phyloP scores from a whole-genome alignment of 148 eudicot species.

The Drosera capensis region DNA sequence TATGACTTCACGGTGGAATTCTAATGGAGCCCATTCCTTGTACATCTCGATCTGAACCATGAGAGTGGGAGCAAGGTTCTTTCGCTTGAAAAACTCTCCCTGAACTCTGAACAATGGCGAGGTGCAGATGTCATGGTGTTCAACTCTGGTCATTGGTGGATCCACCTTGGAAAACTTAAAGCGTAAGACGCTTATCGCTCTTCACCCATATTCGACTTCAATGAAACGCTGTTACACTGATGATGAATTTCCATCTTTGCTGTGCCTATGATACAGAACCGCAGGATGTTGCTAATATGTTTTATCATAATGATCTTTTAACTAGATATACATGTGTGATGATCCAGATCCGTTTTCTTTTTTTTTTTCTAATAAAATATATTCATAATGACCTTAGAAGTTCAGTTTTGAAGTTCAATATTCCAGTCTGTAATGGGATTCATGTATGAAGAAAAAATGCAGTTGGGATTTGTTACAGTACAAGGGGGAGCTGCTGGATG shows the following conservation, averaged over 20 bases:
- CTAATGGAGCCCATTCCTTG: constrained; percentile 43
- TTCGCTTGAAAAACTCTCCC: constrained; percentile 20
- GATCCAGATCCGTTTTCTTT: background rate
- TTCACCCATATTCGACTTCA: too few relatives aligned
- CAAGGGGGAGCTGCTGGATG: constrained; percentile 12
- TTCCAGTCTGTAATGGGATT: background rate
- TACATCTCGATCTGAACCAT: constrained; percentile 17
- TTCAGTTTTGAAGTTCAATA: background rate
- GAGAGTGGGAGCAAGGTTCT: constrained; percentile 19
- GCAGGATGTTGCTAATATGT: too few relatives aligned
- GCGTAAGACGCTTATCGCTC: constrained; percentile 16
- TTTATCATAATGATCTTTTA: background rate
- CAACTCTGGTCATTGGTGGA: constrained; percentile 62
- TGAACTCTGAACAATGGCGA: constrained; percentile 18
- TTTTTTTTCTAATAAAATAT: background rate
- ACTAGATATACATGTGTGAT: background rate
- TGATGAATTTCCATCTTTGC: background rate
- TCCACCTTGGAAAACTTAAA: constrained; percentile 18
- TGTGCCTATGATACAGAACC: too few relatives aligned
- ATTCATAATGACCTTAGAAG: background rate
- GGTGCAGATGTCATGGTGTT: constrained; percentile 51
- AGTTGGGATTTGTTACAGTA: constrained; percentile 39
- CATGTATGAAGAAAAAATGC: background rate
- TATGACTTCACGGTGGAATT: constrained; percentile 40
- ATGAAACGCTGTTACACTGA: background rate